Conservation (phyloP, 1,284 basidiomycete species). For the Schizopora paradoxa region DNA sequence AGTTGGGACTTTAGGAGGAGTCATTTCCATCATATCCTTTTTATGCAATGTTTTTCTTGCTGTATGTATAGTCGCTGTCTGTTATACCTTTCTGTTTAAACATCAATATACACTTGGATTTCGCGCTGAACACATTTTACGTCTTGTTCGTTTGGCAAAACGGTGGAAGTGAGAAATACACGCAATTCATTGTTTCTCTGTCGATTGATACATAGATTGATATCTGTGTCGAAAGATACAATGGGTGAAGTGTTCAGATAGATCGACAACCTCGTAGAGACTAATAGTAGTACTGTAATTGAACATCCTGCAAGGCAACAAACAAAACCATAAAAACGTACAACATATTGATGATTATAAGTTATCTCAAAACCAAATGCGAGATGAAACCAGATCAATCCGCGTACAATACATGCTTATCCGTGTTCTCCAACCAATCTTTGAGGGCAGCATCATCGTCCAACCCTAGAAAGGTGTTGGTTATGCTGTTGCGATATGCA, state of each 20-base stretch:
- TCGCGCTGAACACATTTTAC: too few species aligned
- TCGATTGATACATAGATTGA: not conserved
- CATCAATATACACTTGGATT: too few species aligned
- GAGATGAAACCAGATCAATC: too few species aligned
- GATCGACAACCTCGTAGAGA: not conserved
- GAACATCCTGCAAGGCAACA: not conserved
- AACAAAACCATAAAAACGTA: not conserved
- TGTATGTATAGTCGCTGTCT: too few species aligned
- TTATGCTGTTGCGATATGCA: slow-evolving; percentile 69
- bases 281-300: not conserved
- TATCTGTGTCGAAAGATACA: not conserved
- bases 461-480: slow-evolving; percentile 60
- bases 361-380: not conserved
- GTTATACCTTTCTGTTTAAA: too few species aligned
- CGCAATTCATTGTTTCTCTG: not conserved
- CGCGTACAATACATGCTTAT: slow-evolving; percentile 87
- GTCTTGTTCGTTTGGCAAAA: too few species aligned
- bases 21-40: too few species aligned
- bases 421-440: slow-evolving; percentile 78
- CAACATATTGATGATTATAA: not conserved
- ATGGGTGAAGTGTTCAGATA: not conserved
- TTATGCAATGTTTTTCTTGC: too few species aligned
- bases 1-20: too few species aligned
- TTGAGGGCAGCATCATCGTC: slow-evolving; percentile 67
- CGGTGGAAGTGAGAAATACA: too few species aligned